Base-by-base conservation (phyloP, 108 stramenopile genomes). In the Epipyxis sp. region DNA sequence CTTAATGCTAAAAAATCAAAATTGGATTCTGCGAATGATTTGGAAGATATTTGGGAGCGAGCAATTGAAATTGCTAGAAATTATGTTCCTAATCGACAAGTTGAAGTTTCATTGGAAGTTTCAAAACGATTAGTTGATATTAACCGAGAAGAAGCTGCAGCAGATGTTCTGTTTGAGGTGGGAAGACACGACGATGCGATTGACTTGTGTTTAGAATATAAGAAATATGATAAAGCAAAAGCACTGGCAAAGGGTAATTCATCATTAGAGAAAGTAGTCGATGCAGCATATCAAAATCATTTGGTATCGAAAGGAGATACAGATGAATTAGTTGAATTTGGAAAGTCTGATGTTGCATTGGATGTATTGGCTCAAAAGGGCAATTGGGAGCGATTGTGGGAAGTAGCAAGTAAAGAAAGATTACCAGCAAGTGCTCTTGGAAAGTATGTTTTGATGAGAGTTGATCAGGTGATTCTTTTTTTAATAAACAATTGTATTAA, bases 351-450 rank as follows among this genome's bases (percentile, higher is more conserved):
- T 34, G 86, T 80, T 0, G 89, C 88, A 20, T 82, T 90, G 54
- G 82, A 85, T 40, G 72, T 87, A 1, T 68, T 88, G 1, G 86
- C 84, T 0, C 71, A 86, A 46, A 74, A 82, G 35, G 85, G 81
- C 1, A 83, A 88, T 50, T 89, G 89, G 90, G 86, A 87, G 37
- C 54, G 76, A 1, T 59, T 90, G 10, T 88, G 87, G 87, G 81
- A 85, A 59, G 61, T 79, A 30, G 83, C 86, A 2, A 79, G 57
- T 35, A 77, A 65, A 34, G 84, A 88, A 37, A 40, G 69, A 1
- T 29, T 87, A 6, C 57, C 79, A 29, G 41, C 34, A 16, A 78
- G 57, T 6, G 58, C 65, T 0, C 40, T 81, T 2, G 72, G 76
- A 1, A 87, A 83, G 71, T 89, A 87, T 59, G 86, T 83, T 0